Conservation (phyloP, 768 basidiomycete species). For the Inosperma sp. region DNA sequence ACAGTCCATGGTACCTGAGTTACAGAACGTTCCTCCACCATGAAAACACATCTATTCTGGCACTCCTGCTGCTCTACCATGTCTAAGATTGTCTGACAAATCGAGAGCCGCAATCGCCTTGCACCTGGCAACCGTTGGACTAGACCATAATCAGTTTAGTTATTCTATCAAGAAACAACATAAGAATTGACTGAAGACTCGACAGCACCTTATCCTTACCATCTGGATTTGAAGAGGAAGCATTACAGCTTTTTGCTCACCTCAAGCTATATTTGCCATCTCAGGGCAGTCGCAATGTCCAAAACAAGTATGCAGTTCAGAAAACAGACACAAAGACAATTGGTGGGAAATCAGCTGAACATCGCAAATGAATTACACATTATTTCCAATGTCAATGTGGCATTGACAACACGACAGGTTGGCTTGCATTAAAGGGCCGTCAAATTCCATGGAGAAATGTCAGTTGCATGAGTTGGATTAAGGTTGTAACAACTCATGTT, state of each 20-base stretch:
- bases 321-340: conserved; percentile 4
- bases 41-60: neutral
- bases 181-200: conserved; percentile 5
- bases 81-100: conserved; percentile 8
- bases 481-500: conserved; percentile 14
- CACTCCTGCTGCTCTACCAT: neutral
- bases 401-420: conserved; percentile 10
- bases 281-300: conserved; percentile 1
- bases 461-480: conserved; percentile 18
- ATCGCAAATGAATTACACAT: conserved; percentile 7
- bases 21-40: conserved; percentile 8
- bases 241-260: conserved; percentile 3
- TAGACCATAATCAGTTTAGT: conserved; percentile 10
- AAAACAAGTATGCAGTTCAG: conserved; percentile 11
- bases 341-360: neutral
- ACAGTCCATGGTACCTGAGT: conserved; percentile 9
- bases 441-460: conserved; percentile 20
- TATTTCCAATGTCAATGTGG: conserved; percentile 21
- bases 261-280: conserved; percentile 11
- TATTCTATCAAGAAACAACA: conserved; percentile 11
- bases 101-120: neutral
- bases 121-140: conserved; percentile 7
- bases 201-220: neutral
- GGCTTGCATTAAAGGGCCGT: conserved; percentile 10
- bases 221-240: conserved; percentile 6